Base-by-base conservation (phyloP, 164 flowering plant genomes). In the Umbellularia californica region DNA sequence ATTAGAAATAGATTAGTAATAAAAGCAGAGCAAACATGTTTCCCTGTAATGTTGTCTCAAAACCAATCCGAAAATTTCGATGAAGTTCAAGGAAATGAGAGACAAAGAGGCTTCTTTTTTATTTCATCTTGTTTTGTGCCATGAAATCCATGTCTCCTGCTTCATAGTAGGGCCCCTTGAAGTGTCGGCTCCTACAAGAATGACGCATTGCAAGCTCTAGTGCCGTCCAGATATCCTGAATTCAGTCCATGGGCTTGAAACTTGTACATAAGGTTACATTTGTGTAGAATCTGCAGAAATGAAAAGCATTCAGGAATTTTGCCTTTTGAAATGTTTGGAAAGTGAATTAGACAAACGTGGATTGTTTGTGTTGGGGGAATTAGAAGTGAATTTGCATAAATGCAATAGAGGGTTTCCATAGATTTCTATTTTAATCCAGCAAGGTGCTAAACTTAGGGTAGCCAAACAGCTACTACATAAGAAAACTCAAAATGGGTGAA, bases 261-360 rank as follows among this genome's bases (percentile, higher is more conserved):
- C 11, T 41, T 41, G 0, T 0, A 41, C 9, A 0, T 41, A 41
- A 41, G 10, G 0, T 0, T 0, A 41, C 10, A 11, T 41, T 41
- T 41, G 11, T 41, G 0, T 41, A 41, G 10, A 1, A 41, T 41
- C 11, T 1, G 11, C 47, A 41, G 47, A 41, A 9, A 41, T 41
- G 0, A 1, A 1, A 41, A 41, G 47, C 1, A 5, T 2, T 9
- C 0, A 41, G 0, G 0, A 7, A 9, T 41, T 41, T 5, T 6
- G 1, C 1, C 7, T 7, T 41, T 2, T 41, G 2, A 41, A 41
- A 7, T 41, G 10, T 41, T 41, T 41, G 47, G 47, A 41, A 41
- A 41, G 9, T 41, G 11, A 1, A 41, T 41, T 7, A 41, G 47
- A 41, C 11, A 41, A 41, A 7, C 11, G 10, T 41, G 47, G 11